Evolutionary conservation across 2,329 filamentous ascomycete species (phyloP).

Genomic region (Graphilbum ipis-grandicollis): DNA sequence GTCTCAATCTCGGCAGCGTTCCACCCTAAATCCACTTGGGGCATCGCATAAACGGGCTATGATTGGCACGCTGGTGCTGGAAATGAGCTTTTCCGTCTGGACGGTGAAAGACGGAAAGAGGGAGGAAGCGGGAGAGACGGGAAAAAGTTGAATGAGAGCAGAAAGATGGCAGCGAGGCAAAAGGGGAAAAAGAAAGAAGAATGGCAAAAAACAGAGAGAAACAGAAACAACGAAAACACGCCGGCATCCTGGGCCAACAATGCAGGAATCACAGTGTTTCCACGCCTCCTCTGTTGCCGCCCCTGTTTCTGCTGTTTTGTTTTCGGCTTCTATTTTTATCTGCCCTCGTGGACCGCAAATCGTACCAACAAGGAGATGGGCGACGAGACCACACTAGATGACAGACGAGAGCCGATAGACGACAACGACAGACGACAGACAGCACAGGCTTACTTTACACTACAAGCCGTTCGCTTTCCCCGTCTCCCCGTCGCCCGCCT

Average conservation of each 20-base stretch:
- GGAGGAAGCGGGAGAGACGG: not conserved
- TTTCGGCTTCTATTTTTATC: constrained; percentile 8
- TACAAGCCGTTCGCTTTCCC: no score
- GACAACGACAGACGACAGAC: no score
- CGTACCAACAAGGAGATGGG: no score
- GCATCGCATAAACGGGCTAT: constrained; percentile 17
- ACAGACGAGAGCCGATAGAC: no score
- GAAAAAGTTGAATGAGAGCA: not conserved
- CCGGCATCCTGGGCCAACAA: no score
- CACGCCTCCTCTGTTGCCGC: not conserved
- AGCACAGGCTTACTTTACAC: no score
- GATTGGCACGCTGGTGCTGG: constrained; percentile 4
- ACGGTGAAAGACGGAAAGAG: not conserved
- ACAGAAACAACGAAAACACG: not conserved
- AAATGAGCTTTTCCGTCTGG: no score
- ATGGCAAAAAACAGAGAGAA: constrained; percentile 1
- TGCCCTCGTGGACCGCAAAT: no score
- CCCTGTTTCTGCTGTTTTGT: not conserved
- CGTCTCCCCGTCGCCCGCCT: not conserved
- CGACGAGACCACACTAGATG: no score
- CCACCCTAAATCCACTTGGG: constrained; percentile 19
- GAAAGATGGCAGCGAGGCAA: no score
- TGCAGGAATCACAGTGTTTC: no score
- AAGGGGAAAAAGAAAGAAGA: not conserved
- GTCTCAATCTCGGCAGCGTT: constrained; percentile 23